Evolutionary conservation across 331 rosid species (phyloP), one percentile per base, ranked within the genome.

Genomic region (Malus hybrid): DNA sequence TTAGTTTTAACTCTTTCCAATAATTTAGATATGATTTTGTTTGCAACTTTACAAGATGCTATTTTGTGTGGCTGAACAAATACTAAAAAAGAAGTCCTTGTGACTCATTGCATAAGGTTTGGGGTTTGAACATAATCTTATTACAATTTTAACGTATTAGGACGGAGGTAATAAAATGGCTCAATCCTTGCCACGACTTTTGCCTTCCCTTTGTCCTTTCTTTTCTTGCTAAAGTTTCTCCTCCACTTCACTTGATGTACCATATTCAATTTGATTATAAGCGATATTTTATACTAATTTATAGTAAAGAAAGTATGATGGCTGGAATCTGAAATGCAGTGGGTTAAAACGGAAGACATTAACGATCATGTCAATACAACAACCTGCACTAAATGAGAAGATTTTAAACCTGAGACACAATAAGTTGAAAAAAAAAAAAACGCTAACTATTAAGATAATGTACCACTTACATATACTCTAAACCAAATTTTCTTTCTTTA

Each of bases 241-340:
- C 13, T 42, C 48, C 57, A 52, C 57, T 52, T 52, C 20, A 52
- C 57, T 52, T 52, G 57, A 19, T 52, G 7, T 52, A 6, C 3
- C 19, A 52, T 52, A 6, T 52, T 16, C 10, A 52, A 52, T 52
- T 18, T 52, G 9, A 52, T 52, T 18, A 52, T 52, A 18, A 52
- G 0, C 10, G 2, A 52, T 52, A 52, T 16, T 52, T 18, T 52
- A 18, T 52, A 52, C 0, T 52, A 52, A 18, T 52, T 3, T 52
- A 16, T 3, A 15, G 0, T 5, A 50, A 1, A 14, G 3, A 6
- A 0, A 50, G n/a, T 16, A 5, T 2, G 3, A 50, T 0, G 10
- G 10, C 0, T 52, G 0, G 4, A 52, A 52, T 52, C 19, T 6
- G 0, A 2, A 3, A 52, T 0, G 9, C 0, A 6, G 0, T 18